Evolutionary conservation across 768 basidiomycete genomes (phyloP), one percentile per base, ranked within the genome.

Genomic region (Tricholomella constricta): DNA sequence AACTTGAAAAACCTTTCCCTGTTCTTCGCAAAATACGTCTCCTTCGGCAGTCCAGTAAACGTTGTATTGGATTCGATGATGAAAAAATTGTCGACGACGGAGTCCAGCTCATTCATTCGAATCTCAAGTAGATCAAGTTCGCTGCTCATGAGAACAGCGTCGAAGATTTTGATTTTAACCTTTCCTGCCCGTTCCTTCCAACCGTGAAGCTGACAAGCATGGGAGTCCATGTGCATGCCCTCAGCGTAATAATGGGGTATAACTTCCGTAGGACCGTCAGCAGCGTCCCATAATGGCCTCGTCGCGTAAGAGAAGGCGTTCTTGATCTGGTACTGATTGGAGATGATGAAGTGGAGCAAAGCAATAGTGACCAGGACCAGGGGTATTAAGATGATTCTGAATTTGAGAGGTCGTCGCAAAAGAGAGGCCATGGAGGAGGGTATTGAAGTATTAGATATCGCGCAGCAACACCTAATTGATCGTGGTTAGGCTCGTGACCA

Each of bases 101-200:
- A 64, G 51, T 78, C 76, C 45, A 85, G 73, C 65, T 87, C 85
- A 66, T 83, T 71, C 69, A 86, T 67, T 19, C 85, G 78, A 48
- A 86, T 78, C 63, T 86, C 84, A 44, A 86, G 64, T 23, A 87
- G 69, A 61, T 86, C 85, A 27, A 86, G 68, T 61, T 87, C 84
- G 53, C 76, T 82, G 71, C 78, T 81, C 74, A 86, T 79, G 48
- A 87, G 69, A 37, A 85, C 76, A 4, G 83, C 81, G 58, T 85
- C 84, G 43, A 80, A 61, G 31, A 80, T 72, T 69, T 77, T 78
- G 40, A 81, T 59, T 26, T 69, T 67, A 38, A 60, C 63, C 26
- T 54, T 42, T 15, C 63, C 60, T 35, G 59, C 55, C 38, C 82
- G 71, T 48, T 65, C 48, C n/a, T 66, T 54, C 82, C 83, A 87